Conservation (phyloP, 2,329 filamentous ascomycete species). For the Exophiala sp. region DNA sequence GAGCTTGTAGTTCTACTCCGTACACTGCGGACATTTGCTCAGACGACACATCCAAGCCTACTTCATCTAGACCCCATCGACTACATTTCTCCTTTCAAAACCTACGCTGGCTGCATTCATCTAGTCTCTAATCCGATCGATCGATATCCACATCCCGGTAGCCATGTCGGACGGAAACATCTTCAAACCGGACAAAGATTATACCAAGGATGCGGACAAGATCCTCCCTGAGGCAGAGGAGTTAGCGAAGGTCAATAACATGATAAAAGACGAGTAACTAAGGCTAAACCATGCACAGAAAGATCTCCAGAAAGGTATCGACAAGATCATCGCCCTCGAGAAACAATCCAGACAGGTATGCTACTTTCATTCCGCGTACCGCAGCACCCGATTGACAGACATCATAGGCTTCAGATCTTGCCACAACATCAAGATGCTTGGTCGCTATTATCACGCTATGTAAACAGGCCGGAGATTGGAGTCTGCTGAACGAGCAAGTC, state of each 20-base stretch:
- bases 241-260: constrained; percentile 69
- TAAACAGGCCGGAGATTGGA: constrained; percentile 91
- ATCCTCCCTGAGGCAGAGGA: constrained; percentile 86
- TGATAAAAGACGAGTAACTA: neutral
- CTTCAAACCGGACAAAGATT: constrained; percentile 97
- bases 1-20: neutral
- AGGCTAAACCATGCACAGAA: constrained; percentile 34
- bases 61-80: neutral
- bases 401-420: constrained; percentile 81
- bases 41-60: neutral
- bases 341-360: constrained; percentile 94
- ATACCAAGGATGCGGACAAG: constrained; percentile 90
- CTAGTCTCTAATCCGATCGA: neutral
- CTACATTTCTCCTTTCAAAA: neutral
- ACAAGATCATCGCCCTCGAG: constrained; percentile 87
- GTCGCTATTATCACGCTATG: constrained; percentile 88
- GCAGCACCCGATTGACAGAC: constrained; percentile 15
- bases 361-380: neutral
- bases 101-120: neutral
- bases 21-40: neutral
- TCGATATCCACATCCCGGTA: constrained; percentile 32
- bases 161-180: constrained; percentile 74
- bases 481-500: constrained; percentile 92
- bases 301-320: constrained; percentile 72
- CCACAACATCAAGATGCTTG: constrained; percentile 86